Conservation (phyloP, 2,329 filamentous ascomycete species). For the Colletotrichum destructivum region DNA sequence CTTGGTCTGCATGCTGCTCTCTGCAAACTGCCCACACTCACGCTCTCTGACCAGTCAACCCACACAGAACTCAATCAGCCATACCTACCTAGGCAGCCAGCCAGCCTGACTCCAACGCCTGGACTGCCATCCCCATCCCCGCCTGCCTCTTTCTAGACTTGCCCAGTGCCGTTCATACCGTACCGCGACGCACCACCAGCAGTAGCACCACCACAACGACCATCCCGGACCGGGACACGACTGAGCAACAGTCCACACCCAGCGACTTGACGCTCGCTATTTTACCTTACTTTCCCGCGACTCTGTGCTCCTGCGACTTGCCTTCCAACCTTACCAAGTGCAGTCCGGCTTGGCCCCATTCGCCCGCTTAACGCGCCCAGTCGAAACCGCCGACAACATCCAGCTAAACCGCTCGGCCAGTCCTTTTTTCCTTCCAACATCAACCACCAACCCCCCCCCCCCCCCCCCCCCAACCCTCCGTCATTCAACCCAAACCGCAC, state of each 20-base stretch:
- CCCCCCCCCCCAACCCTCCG: slow-evolving; percentile 12
- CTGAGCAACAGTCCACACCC: slow-evolving; percentile 13
- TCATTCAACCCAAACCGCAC: slow-evolving; percentile 21
- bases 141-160: not conserved
- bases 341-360: slow-evolving; percentile 38
- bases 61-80: slow-evolving; percentile 10
- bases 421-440: slow-evolving; percentile 38
- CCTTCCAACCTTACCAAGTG: slow-evolving; percentile 30
- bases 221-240: slow-evolving; percentile 16
- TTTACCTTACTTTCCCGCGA: slow-evolving; percentile 8
- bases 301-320: slow-evolving; percentile 29
- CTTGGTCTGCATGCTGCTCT: slow-evolving; percentile 22
- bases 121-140: not conserved
- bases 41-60: slow-evolving; percentile 18
- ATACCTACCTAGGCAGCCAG: slow-evolving; percentile 2
- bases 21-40: slow-evolving; percentile 5
- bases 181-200: slow-evolving; percentile 19
- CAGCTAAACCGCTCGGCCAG: slow-evolving; percentile 37
- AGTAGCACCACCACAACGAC: slow-evolving; percentile 11
- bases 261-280: slow-evolving; percentile 15
- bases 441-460: slow-evolving; percentile 31
- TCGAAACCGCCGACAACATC: slow-evolving; percentile 39
- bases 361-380: slow-evolving; percentile 42
- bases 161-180: not conserved
- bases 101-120: not conserved